Evolutionary conservation across 768 basidiomycete species (phyloP), one percentile per base, ranked within the genome.

Genomic region (Gymnopilus dilepis): DNA sequence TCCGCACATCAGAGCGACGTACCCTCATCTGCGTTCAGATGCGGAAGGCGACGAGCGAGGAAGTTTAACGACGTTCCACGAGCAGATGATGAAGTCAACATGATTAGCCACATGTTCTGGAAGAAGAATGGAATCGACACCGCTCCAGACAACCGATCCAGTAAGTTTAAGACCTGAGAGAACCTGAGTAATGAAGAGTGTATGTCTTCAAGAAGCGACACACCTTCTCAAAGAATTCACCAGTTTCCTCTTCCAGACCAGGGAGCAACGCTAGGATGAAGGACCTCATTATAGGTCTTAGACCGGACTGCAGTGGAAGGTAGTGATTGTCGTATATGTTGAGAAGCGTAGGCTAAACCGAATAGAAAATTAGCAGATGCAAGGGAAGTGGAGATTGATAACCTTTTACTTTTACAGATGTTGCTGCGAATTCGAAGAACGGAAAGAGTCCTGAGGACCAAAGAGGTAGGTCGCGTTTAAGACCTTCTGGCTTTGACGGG

Each of bases 381-480:
- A 30, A 37, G 56, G 12, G 15, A n/a, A 24, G 45, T 11, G 33
- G 17, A 22, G 40, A 37, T 30, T 56, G 15, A 31, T 50, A 30
- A 26, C 52, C 41, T 28, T 77, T 53, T 65, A 92, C 94, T 84
- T 94, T 94, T 60, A 98, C 95, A 19, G 95, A 95, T n/a, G 96
- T 99, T n/a, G 97, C 91, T 9, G 97, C 95, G 74, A 95, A 99
- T 77, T 98, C 95, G 69, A 99, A 98, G 85, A 99, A 99, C 0
- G 97, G 97, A 73, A 99, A 98, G 5, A 99, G 76, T 6, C 97
- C 97, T 4, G 95, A 90, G 0, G 94, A 95, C 97, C 97, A 99
- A 19, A 98, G 80, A 4, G 91, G 82, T 2, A 99, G 81, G 76
- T 99, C 97, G 42, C 86, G 84, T 64, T 85, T 85, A 42, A 99